Percentiles rank a stretch among this genome's conserved stretches.
Evolutionary conservation across 768 basidiomycete species (phyloP).

Genomic region (Gloeopeniophorella convolvens): DNA sequence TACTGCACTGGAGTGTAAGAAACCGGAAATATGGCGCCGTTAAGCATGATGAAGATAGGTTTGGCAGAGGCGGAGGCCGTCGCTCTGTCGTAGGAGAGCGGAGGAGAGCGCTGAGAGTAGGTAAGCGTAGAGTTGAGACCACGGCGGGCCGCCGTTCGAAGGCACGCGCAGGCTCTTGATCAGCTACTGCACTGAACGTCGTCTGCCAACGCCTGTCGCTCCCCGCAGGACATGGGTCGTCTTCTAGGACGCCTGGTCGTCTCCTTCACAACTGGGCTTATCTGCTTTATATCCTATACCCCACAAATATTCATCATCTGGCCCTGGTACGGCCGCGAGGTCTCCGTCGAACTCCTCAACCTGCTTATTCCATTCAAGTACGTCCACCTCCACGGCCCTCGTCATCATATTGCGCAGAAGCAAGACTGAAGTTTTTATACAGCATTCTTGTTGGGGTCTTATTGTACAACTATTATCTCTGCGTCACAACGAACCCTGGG

Average conservation of each 20-base stretch:
- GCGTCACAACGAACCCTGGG: conserved; percentile 81
- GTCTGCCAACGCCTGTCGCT: too few species aligned
- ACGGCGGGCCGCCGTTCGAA: too few species aligned
- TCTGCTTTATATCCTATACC: conserved; percentile 83
- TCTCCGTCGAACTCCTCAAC: conserved; percentile 66
- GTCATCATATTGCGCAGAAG: conserved; percentile 3
- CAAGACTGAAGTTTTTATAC: conserved; percentile 12
- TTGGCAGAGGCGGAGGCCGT: too few species aligned
- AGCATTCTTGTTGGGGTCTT: conserved; percentile 74
- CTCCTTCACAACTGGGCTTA: conserved; percentile 61
- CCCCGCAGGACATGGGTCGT: conserved; percentile 40
- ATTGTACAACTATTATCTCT: conserved; percentile 84
- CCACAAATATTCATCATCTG: conserved; percentile 85
- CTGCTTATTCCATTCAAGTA: conserved; percentile 92
- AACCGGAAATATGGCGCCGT: too few species aligned
- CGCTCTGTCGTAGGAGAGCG: too few species aligned
- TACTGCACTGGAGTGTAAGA: too few species aligned
- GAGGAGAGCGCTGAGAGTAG: too few species aligned
- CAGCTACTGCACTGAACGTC: too few species aligned
- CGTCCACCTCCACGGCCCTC: conserved; percentile 25
- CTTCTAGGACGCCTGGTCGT: conserved; percentile 59
- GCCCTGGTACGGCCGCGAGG: conserved; percentile 83
- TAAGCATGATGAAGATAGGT: too few species aligned
- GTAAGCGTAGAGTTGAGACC: too few species aligned
- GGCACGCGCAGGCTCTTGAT: too few species aligned